Conservation (phyloP, 1,284 basidiomycete species). For the Rhodotorula sp. region DNA sequence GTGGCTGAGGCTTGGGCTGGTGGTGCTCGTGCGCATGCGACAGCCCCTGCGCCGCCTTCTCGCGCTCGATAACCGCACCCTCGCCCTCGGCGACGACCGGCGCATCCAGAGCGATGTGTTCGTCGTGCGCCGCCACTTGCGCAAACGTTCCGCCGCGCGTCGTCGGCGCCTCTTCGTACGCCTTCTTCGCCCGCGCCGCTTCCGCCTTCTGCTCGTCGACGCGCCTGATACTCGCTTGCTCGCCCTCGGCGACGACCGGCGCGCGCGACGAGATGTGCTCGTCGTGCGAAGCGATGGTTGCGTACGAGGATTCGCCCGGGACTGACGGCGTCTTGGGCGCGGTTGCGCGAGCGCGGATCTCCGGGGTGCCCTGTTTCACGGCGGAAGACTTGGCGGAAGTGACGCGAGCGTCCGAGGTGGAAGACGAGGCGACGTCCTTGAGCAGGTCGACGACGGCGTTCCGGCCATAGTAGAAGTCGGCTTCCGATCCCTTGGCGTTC, state of each 20-base stretch:
- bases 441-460: conserved; percentile 19
- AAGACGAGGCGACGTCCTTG: neutral
- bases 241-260: conserved; percentile 7
- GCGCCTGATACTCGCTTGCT: neutral
- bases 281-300: neutral
- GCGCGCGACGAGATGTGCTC: neutral
- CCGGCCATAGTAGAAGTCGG: conserved; percentile 8
- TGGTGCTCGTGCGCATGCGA: neutral
- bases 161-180: neutral
- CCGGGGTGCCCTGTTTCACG: neutral
- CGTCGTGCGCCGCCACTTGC: neutral
- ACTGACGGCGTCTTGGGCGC: neutral
- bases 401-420: neutral
- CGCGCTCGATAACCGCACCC: conserved; percentile 5
- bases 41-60: neutral
- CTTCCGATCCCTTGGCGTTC: conserved; percentile 17
- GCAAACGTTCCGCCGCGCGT: conserved; percentile 3
- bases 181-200: neutral
- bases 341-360: neutral
- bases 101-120: neutral
- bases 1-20: neutral
- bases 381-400: neutral
- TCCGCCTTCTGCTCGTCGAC: conserved; percentile 3
- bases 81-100: conserved; percentile 14
- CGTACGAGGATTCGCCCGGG: neutral